phyloP scores from a whole-genome alignment of 2,329 filamentous ascomycete species.

The Gliomastix tumulicola region DNA sequence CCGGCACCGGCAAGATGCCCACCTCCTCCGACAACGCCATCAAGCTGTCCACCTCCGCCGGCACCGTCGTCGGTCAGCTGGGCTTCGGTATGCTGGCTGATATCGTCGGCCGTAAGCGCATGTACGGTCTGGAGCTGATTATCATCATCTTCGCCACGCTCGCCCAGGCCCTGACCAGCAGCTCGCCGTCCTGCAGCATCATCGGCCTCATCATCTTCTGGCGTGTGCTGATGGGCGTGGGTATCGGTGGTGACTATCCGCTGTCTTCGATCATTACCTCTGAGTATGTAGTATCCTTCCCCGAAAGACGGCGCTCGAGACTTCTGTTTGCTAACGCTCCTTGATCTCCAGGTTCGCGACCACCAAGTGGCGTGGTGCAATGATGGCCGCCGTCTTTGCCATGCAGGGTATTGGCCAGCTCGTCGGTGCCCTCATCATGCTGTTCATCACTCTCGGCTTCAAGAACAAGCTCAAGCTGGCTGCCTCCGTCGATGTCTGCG shows the following conservation, averaged over 20 bases:
- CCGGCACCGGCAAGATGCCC: conserved; percentile 54
- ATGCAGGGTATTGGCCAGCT: conserved; percentile 82
- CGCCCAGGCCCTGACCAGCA: conserved; percentile 68
- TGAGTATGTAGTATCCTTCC: conserved; percentile 42
- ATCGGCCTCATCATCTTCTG: conserved; percentile 73
- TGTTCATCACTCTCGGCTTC: conserved; percentile 58
- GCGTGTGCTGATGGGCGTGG: conserved; percentile 73
- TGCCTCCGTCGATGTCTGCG: conserved; percentile 45
- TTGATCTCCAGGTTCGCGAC: conserved; percentile 91
- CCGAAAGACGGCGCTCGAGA: conserved; percentile 44
- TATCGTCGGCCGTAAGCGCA: conserved; percentile 77
- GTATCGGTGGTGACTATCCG: conserved; percentile 80
- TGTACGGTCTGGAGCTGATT: conserved; percentile 77
- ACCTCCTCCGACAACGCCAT: conserved; percentile 68
- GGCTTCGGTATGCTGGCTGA: conserved; percentile 77
- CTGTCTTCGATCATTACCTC: conserved; percentile 79
- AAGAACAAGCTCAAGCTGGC: conserved; percentile 61
- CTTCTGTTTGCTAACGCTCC: conserved; percentile 76
- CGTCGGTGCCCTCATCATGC: conserved; percentile 64
- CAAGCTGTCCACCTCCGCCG: conserved; percentile 82
- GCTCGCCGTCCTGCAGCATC: conserved; percentile 59
- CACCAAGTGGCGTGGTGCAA: conserved; percentile 75
- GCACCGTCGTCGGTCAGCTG: conserved; percentile 77
- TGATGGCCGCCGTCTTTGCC: conserved; percentile 81
- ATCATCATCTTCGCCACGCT: conserved; percentile 81